These are phyloP conservation scores for Alternaria postmessia DNA, from an alignment of 2,329 filamentous ascomycete genomes.

Conservation along the genomic window DNA sequence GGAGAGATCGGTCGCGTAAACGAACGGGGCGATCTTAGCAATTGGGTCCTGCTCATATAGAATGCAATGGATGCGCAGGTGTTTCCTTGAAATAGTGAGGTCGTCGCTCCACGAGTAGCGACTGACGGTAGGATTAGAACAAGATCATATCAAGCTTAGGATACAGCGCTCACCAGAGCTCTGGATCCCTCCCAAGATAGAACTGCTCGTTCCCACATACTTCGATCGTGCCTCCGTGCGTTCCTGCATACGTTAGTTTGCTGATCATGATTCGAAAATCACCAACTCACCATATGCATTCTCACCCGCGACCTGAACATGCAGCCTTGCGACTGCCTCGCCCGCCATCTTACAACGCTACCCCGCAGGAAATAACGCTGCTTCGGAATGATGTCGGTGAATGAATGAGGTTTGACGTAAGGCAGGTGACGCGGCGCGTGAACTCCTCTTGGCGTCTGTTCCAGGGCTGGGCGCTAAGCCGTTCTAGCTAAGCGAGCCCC, in stretches of 20 bases:
- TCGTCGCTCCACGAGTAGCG: constrained; percentile 43
- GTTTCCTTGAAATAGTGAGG: constrained; percentile 54
- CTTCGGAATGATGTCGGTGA: background rate
- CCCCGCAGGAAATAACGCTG: background rate
- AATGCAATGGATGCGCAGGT: constrained; percentile 58
- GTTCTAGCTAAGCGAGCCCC: constrained; percentile 32
- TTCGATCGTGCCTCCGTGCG: constrained; percentile 33
- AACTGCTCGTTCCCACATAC: constrained; percentile 49
- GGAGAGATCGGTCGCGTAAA: constrained; percentile 59
- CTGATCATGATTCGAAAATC: background rate
- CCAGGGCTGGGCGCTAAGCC: constrained; percentile 11
- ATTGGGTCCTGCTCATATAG: constrained; percentile 53
- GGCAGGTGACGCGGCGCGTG: constrained; percentile 22
- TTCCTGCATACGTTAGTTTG: constrained; percentile 36
- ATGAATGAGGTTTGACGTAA: constrained; percentile 3
- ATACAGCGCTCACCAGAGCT: constrained; percentile 41
- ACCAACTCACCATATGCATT: constrained; percentile 28
- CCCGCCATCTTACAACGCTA: constrained; percentile 32
- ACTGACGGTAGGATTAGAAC: constrained; percentile 32
- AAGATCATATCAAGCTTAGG: constrained; percentile 7
- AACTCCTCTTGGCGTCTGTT: constrained; percentile 9
- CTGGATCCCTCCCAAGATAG: constrained; percentile 43
- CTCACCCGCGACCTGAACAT: constrained; percentile 28
- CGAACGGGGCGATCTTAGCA: constrained; percentile 52
- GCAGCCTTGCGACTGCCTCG: constrained; percentile 39